Percentiles rank a stretch among this genome's conserved stretches.
These are phyloP conservation scores for Talaromyces marneffei DNA, from an alignment of 2,329 filamentous ascomycete genomes.

Conservation along the genomic window DNA sequence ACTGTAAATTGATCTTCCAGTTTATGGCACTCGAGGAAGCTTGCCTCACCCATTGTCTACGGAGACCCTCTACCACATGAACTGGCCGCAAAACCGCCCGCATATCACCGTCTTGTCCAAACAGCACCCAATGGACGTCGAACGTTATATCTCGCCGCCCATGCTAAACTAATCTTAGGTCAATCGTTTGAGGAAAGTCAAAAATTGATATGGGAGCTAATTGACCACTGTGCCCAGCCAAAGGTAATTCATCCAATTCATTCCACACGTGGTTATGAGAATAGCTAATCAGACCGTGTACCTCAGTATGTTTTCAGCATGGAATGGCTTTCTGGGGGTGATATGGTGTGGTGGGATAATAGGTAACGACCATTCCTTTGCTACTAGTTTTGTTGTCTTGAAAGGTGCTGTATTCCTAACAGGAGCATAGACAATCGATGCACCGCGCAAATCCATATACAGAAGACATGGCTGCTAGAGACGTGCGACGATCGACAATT, in stretches of 20 bases:
- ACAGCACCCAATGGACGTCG: slow-evolving; percentile 21
- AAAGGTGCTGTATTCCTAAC: not conserved
- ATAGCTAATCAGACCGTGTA: not conserved
- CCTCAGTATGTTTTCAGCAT: slow-evolving; percentile 24
- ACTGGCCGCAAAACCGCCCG: slow-evolving; percentile 21
- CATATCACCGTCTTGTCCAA: slow-evolving; percentile 23
- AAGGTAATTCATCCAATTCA: slow-evolving; percentile 12
- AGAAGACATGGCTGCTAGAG: slow-evolving; percentile 22
- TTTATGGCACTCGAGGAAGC: slow-evolving; percentile 22
- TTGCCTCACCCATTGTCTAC: slow-evolving; percentile 18
- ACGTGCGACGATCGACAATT: slow-evolving; percentile 24
- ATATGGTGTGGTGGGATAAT: slow-evolving; percentile 30
- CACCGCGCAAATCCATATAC: slow-evolving; percentile 25
- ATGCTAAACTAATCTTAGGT: slow-evolving; percentile 22
- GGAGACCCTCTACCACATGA: slow-evolving; percentile 20
- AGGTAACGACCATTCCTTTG: slow-evolving; percentile 1
- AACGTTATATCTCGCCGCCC: slow-evolving; percentile 23
- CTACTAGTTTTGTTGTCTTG: not conserved
- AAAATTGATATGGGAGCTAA: slow-evolving; percentile 24
- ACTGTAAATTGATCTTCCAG: not conserved
- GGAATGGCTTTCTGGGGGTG: slow-evolving; percentile 22
- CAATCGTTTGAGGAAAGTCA: slow-evolving; percentile 21
- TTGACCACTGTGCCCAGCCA: slow-evolving; percentile 22
- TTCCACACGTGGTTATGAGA: not conserved
- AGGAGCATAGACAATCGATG: slow-evolving; percentile 22